phyloP scores from a whole-genome alignment of 2,329 filamentous ascomycete species.

The Blastomyces parvus region DNA sequence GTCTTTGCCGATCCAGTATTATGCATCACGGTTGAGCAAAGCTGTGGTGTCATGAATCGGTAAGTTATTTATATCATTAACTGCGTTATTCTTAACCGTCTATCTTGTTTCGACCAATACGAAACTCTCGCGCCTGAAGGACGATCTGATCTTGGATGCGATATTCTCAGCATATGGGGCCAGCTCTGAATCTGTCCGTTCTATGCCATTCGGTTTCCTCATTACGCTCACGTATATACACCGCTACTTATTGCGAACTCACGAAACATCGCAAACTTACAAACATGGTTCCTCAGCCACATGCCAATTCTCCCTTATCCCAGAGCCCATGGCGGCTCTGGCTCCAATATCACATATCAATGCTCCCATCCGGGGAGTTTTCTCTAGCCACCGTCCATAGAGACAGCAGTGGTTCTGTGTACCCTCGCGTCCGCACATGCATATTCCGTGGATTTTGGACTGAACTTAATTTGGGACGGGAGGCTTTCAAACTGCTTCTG shows the following conservation, averaged over 20 bases:
- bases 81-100: not conserved
- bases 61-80: too few species aligned
- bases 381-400: conserved; percentile 13
- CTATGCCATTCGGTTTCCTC: not conserved
- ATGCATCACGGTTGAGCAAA: not conserved
- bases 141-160: not conserved
- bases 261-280: not conserved
- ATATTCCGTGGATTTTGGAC: conserved; percentile 81
- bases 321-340: not conserved
- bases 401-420: conserved; percentile 10
- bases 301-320: not conserved
- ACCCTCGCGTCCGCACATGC: conserved; percentile 61
- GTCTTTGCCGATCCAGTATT: not conserved
- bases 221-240: not conserved
- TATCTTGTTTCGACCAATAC: not conserved
- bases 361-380: conserved; percentile 4
- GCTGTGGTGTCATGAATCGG: not conserved
- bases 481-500: conserved; percentile 62
- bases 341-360: conserved; percentile 7
- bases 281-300: not conserved
- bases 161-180: not conserved
- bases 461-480: conserved; percentile 50
- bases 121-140: not conserved
- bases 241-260: too few species aligned
- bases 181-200: not conserved